Conservation (phyloP, 2,329 filamentous ascomycete species). For the Diaporthe citrichinensis region DNA sequence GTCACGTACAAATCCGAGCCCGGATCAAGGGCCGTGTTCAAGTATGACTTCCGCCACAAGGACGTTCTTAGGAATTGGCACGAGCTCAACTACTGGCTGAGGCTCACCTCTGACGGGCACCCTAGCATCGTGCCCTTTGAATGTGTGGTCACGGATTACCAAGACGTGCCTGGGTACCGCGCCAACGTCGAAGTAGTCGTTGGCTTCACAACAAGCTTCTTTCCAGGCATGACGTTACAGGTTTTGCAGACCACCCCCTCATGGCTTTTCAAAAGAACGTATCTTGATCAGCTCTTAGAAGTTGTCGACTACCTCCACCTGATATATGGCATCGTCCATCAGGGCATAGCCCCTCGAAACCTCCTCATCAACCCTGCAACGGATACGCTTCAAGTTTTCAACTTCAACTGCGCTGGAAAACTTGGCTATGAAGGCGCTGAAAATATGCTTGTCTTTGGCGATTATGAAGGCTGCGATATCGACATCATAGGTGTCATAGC, state of each 20-base stretch:
- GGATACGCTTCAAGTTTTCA: slow-evolving; percentile 53
- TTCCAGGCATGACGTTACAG: slow-evolving; percentile 52
- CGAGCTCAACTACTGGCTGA: slow-evolving; percentile 34
- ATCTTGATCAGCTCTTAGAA: slow-evolving; percentile 53
- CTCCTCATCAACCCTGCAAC: slow-evolving; percentile 53
- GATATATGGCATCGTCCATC: slow-evolving; percentile 53
- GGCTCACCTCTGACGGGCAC: slow-evolving; percentile 3
- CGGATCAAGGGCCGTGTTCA: slow-evolving; percentile 24
- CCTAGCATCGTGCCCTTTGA: slow-evolving; percentile 24
- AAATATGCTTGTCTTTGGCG: neutral
- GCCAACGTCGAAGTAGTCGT: slow-evolving; percentile 30
- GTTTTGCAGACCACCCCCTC: slow-evolving; percentile 45
- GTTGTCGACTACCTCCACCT: slow-evolving; percentile 57
- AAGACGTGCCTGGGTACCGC: slow-evolving; percentile 15
- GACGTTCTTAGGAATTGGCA: slow-evolving; percentile 7
- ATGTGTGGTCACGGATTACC: neutral
- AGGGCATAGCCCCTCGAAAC: slow-evolving; percentile 56
- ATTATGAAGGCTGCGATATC: slow-evolving; percentile 44
- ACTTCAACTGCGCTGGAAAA: slow-evolving; percentile 49
- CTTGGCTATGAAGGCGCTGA: neutral
- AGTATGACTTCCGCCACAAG: neutral
- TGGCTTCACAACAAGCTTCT: slow-evolving; percentile 48
- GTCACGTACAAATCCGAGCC: slow-evolving; percentile 12
- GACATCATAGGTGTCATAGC: slow-evolving; percentile 54
- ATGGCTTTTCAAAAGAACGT: slow-evolving; percentile 53